Evolutionary conservation across 108 stramenopile genomes (phyloP), one percentile per base, ranked within the genome.

Genomic region (Cylindrotheca fusiformis): DNA sequence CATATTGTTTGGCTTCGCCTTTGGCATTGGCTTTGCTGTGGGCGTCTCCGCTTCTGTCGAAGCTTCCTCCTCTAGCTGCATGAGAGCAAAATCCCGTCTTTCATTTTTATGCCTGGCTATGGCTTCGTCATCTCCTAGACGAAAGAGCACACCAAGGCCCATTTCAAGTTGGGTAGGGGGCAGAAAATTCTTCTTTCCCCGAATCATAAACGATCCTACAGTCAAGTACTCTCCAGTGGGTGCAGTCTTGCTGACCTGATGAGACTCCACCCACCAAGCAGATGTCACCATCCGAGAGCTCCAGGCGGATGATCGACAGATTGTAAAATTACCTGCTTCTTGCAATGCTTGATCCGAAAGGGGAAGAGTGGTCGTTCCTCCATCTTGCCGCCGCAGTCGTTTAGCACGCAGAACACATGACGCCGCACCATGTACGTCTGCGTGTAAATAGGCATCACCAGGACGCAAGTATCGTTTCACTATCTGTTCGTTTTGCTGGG

Each of bases 391-490:
- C 32, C 93, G 78, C 46, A 60, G 71, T 48, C 81, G 64, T 73
- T 94, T 94, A 45, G 92, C 91, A 57, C 95, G 77, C 36, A 97
- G 72, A 50, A 99, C 82, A 59, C 95, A 96, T 26, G 94, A 86
- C 6, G 96, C 84, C 17, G 97, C 96, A 25, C 98, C 98, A 67
- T 94, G 91, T 25, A 97, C 85, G 68, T 99, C 98, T n/a, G 97
- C 97, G 58, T 97, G 97, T 1, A 99, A 80, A 58, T 97, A 99
- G 12, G 92, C 91, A 80, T 99, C 98, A n/a, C 93, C 92, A 6
- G 88, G 84, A 53, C 98, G 76, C 64, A 99, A 69, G 68, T 97
- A 97, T 45, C 93, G 77, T 58, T 93, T 92, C 23, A 97, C 95
- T 10, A 99, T 71, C 28, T 77, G 74, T 63, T 99, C 98, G 67